Percentiles rank a stretch among this genome's conserved stretches.
Conservation (phyloP, 2,329 filamentous ascomycete genomes). For the Epichloe sibirici region DNA sequence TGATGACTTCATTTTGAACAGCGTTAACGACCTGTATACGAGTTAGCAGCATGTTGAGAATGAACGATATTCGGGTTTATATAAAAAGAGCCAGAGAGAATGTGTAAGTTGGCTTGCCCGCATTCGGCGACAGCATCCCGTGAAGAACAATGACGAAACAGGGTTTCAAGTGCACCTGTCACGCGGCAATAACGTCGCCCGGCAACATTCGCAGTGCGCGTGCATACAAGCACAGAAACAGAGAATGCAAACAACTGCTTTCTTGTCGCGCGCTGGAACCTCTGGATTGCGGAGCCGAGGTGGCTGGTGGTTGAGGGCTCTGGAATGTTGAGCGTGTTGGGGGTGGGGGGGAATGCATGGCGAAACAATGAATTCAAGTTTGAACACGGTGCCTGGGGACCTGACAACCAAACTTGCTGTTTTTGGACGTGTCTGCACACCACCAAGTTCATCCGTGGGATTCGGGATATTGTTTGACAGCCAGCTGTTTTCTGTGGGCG, state of each 20-base stretch:
- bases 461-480: not conserved
- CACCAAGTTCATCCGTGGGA: not conserved
- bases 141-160: not conserved
- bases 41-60: not conserved
- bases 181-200: not conserved
- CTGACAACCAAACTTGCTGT: not conserved
- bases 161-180: not conserved
- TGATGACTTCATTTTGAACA: conserved; percentile 34
- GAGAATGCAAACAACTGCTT: not conserved
- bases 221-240: not conserved
- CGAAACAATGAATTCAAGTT: not conserved
- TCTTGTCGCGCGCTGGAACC: not conserved
- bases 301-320: not conserved
- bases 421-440: not conserved
- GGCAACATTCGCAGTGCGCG: not conserved
- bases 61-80: not conserved
- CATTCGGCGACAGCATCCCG: not conserved
- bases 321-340: not conserved
- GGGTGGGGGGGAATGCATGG: not conserved
- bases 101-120: not conserved
- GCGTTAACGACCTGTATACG: not conserved
- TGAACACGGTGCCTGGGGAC: not conserved
- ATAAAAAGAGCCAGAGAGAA: not conserved
- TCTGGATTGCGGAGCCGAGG: conserved; percentile 1
- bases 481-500: too few species aligned